Evolutionary conservation across 2,329 filamentous ascomycete species (phyloP).

Genomic region (Ophiostoma australiae): DNA sequence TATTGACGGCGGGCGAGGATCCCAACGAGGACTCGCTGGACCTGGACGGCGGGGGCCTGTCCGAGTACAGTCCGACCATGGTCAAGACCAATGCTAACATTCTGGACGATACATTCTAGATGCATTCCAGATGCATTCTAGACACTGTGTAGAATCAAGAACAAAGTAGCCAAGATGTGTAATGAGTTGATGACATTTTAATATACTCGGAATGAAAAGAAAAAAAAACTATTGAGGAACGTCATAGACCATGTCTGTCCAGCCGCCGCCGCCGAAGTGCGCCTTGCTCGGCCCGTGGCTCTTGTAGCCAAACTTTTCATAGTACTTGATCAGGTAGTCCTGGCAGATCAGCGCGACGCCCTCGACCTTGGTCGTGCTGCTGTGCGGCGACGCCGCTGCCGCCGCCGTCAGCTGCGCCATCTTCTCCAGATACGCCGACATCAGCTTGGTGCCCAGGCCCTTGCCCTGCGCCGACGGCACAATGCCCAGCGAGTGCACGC

Average conservation of each 20-base stretch:
- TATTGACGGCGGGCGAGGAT: constrained; percentile 67
- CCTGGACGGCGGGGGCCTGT: constrained; percentile 34
- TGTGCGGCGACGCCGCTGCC: constrained; percentile 45
- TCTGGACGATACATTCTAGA: constrained; percentile 56
- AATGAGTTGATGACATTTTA: not conserved
- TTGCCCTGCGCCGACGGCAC: constrained; percentile 68
- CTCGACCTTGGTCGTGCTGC: constrained; percentile 35
- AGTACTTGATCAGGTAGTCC: constrained; percentile 68
- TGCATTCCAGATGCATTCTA: too few species aligned
- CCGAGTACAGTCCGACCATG: constrained; percentile 59
- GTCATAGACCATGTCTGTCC: constrained; percentile 62
- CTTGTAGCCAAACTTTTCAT: constrained; percentile 68
- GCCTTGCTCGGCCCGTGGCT: constrained; percentile 64
- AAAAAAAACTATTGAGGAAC: not conserved
- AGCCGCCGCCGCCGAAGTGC: constrained; percentile 71
- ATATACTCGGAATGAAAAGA: too few species aligned
- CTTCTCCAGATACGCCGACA: constrained; percentile 72
- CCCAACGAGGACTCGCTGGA: constrained; percentile 36
- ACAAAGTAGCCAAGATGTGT: not conserved
- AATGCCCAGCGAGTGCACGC: constrained; percentile 77
- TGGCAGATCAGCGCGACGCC: constrained; percentile 72
- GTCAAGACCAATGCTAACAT: constrained; percentile 61
- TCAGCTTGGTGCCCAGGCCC: constrained; percentile 66
- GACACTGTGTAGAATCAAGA: not conserved
- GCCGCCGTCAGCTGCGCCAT: constrained; percentile 57